phyloP scores from a whole-genome alignment of 1,284 basidiomycete species.

The Calocybe gambosa region DNA sequence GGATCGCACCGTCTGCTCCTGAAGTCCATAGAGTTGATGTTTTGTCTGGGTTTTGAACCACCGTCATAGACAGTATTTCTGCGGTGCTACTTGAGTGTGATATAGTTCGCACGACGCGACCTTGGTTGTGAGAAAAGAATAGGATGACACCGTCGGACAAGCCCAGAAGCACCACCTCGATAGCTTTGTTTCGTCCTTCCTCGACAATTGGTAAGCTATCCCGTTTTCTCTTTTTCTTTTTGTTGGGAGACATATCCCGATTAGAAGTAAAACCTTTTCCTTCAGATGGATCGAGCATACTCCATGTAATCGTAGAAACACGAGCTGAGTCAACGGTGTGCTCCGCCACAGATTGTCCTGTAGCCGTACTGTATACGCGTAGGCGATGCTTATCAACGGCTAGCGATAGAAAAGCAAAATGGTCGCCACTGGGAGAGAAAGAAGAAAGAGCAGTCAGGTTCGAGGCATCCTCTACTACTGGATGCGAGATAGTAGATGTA shows the following conservation, averaged over 20 bases:
- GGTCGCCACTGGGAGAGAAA: conserved; percentile 54
- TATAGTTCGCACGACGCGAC: conserved; percentile 47
- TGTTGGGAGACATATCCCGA: conserved; percentile 27
- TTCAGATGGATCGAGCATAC: conserved; percentile 29
- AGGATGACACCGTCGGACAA: conserved; percentile 50
- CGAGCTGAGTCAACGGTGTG: conserved; percentile 51
- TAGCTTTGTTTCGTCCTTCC: conserved; percentile 18
- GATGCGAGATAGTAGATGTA: conserved; percentile 57
- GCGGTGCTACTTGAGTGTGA: conserved; percentile 49
- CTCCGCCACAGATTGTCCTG: conserved; percentile 52
- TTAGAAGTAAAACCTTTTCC: conserved; percentile 20
- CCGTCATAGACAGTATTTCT: conserved; percentile 43
- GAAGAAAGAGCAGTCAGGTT: conserved; percentile 43
- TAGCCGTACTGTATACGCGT: conserved; percentile 57
- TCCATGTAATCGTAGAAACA: conserved; percentile 52
- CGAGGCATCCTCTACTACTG: conserved; percentile 44
- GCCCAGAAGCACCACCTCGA: conserved; percentile 47
- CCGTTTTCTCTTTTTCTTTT: conserved; percentile 45
- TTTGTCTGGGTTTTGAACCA: conserved; percentile 22
- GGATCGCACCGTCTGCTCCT: conserved; percentile 48
- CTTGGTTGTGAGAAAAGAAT: conserved; percentile 55
- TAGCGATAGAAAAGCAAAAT: conserved; percentile 63
- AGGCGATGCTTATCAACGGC: conserved; percentile 72
- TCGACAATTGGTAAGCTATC: conserved; percentile 29
- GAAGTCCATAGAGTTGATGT: conserved; percentile 47